Conservation (phyloP, 495 filamentous ascomycete genomes). For the Lineolata rhizophorae region DNA sequence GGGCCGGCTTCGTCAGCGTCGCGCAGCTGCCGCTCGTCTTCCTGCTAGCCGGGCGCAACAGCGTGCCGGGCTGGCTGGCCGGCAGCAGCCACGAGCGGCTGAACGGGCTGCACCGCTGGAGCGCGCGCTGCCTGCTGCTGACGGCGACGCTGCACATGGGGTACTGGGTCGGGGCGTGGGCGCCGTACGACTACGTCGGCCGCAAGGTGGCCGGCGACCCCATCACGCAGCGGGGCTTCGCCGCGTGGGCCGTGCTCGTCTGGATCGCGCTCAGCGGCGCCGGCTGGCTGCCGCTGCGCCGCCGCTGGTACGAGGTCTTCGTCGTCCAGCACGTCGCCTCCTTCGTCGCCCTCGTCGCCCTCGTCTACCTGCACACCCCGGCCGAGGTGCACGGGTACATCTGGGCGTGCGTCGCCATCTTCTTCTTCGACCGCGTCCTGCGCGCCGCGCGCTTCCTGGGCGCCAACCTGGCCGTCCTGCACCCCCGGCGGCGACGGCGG, state of each 20-base stretch:
- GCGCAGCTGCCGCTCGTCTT: constrained; percentile 69
- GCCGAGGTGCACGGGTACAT: constrained; percentile 29
- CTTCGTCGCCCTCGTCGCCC: constrained; percentile 42
- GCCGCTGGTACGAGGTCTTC: constrained; percentile 57
- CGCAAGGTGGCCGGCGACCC: constrained; percentile 38
- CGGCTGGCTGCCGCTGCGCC: constrained; percentile 44
- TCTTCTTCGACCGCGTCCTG: constrained; percentile 45
- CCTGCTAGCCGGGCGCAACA: constrained; percentile 59
- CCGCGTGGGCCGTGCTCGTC: constrained; percentile 48
- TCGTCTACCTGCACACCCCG: constrained; percentile 45
- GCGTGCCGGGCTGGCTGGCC: constrained; percentile 42
- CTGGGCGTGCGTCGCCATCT: constrained; percentile 51
- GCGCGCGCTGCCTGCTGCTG: constrained; percentile 48
- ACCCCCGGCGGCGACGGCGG: constrained; percentile 14
- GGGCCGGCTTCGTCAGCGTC: constrained; percentile 53
- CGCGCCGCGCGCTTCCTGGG: constrained; percentile 31
- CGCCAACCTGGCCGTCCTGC: constrained; percentile 42
- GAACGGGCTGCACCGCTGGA: constrained; percentile 76
- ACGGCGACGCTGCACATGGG: constrained; percentile 54
- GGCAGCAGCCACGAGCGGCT: constrained; percentile 53
- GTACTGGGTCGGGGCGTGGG: constrained; percentile 51
- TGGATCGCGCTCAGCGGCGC: constrained; percentile 45
- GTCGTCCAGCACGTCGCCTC: constrained; percentile 57
- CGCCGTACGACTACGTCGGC: constrained; percentile 35
- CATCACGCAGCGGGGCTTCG: constrained; percentile 45